Base-by-base conservation (phyloP, 441 rosid genomes). In the Syzygium syzygioides region DNA sequence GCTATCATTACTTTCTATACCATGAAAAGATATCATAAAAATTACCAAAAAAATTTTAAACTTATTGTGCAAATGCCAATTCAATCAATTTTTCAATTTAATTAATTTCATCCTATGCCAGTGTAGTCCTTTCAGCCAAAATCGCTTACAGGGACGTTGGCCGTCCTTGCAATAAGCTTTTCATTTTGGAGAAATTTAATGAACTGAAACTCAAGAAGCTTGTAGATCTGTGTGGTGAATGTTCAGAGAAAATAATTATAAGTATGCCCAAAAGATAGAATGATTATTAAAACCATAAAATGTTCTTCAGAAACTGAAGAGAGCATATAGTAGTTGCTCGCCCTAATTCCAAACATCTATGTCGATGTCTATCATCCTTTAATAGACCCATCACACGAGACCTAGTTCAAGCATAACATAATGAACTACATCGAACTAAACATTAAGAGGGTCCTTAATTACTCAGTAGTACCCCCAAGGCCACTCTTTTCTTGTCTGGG, bases 401-500 rank as follows among this genome's bases (percentile, higher is more conserved):
- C 50, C 80, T 10, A 71, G 15, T 34, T 37, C 80, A 34, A 71
- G 50, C 80, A 71, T 41, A 71, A 34, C 6, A 2, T 3, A 71
- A 20, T 2, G 9, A 12, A 52, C 52, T 3, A 41, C n/a, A 13
- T 41, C 52, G 6, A 41, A 20, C 15, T 68, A 34, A 11, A 71
- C 50, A 71, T 71, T 11, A 20, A 20, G 14, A 28, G 68, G 2
- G 52, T 76, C 83, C 52, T 23, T 76, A 41, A 76, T 76, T 23
- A 76, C 83, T 41, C 52, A 48, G 14, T 54, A 85, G 20, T 85
- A 19, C 50, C n/a, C n/a, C 50, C 62, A 26, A 32, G 41, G 50
- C 62, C 19, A 20, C 34, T 54, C 30, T 34, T 71, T 37, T 85
- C 41, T 54, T 83, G 91, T 91, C 99, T 92, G 1, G 98, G 92